phyloP scores from a whole-genome alignment of 75 land plant genomes.

The Cunninghamia lanceolata region DNA sequence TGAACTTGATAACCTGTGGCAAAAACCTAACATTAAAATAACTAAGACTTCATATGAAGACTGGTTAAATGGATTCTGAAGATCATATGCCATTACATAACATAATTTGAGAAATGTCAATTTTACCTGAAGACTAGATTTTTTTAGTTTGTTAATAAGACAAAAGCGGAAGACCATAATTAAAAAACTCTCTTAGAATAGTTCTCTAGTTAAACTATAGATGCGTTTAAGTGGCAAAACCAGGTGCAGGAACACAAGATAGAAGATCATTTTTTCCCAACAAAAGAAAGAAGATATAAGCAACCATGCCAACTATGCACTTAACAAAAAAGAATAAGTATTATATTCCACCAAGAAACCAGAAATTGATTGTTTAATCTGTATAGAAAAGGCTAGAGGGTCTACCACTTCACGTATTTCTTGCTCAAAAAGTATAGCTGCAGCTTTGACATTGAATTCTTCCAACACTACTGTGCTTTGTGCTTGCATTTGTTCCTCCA shows the following conservation, averaged over 20 bases:
- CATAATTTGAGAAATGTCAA: background rate
- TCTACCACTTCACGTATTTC: constrained; percentile 91
- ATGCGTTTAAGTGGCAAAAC: background rate
- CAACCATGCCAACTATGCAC: background rate
- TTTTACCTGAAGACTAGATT: background rate
- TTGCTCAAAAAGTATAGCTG: constrained; percentile 70
- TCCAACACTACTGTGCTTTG: constrained; percentile 47
- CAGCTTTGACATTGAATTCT: constrained; percentile 75
- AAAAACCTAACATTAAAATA: background rate
- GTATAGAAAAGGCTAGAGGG: background rate
- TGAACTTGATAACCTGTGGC: background rate
- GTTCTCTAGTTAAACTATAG: background rate
- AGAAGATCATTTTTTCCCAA: background rate
- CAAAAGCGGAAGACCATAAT: background rate
- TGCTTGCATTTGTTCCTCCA: constrained; percentile 20
- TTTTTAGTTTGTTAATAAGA: background rate
- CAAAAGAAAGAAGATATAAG: background rate
- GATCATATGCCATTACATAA: background rate
- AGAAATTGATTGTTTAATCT: background rate
- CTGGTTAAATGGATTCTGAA: background rate
- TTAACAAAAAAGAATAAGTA: background rate
- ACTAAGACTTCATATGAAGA: background rate
- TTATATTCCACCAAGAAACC: background rate
- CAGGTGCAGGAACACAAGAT: background rate
- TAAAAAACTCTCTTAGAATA: background rate